Evolutionary conservation across 2,329 filamentous ascomycete genomes (phyloP), one percentile per base, ranked within the genome.

Genomic region (Neofusicoccum sp.): DNA sequence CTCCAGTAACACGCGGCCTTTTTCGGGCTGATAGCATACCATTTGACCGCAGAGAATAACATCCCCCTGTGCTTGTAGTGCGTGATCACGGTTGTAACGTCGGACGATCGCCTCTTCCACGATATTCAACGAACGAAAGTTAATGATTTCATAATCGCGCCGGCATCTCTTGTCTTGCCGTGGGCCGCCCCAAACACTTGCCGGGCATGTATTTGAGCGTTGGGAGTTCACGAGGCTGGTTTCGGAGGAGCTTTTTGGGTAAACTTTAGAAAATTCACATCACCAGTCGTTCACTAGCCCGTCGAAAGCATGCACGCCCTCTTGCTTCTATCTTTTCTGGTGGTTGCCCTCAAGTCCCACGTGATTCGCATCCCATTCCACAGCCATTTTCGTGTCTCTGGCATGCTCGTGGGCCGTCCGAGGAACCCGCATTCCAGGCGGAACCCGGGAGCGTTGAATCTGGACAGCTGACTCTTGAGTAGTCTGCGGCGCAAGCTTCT

Each of bases 61-160:
- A 58, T 36, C 54, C 30, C 51, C 11, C 24, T 56, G 28, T 56
- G 26, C 28, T 31, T 30, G 11, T 58, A 58, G 54, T 58, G 54
- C 54, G 54, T 58, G 43, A 58, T 45, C 54, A 47, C 30, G 41
- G 28, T 58, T 24, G 20, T 58, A 30, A 58, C 54, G 54, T 45
- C 54, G 54, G 54, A 38, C 34, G 20, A 24, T 8, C 36, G 34
- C 30, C 33, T 34, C 16, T 58, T 20, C 54, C 6, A 58, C 41
- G 54, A 58, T 41, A 58, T 41, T 58, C 24, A 58, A 58, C 47
- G 54, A 58, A 43, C 11, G 30, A 26, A 43, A 43, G 14, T 11
- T 49, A 43, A 6, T 54, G 16, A n/a, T 40, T 31, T 33, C 43
- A 20, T 20, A 44, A 41, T 40, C 12, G 51, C 16, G 36, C 28